phyloP scores from a whole-genome alignment of 495 filamentous ascomycete species.

The Podospora sp. region DNA sequence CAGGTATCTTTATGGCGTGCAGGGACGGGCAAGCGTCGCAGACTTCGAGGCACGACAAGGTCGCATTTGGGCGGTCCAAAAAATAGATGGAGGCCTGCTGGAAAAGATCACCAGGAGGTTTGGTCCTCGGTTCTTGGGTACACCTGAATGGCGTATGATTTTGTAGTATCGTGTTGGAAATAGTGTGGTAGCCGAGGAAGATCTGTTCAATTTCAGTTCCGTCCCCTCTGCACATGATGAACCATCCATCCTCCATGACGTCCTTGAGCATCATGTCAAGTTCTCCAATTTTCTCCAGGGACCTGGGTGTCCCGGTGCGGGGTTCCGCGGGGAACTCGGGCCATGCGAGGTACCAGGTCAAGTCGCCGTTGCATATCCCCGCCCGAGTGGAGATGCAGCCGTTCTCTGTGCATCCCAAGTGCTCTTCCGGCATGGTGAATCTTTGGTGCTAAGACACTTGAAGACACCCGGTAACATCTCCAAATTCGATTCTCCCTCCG shows the following conservation, averaged over 20 bases:
- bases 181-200: background rate
- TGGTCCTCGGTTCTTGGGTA: background rate
- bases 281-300: background rate
- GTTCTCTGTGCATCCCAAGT: no score
- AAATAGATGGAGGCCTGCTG: background rate
- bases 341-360: background rate
- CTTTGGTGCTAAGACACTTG: background rate
- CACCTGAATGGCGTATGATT: no score
- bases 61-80: background rate
- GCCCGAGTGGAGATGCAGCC: background rate
- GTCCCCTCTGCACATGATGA: background rate
- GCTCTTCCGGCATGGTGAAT: no score
- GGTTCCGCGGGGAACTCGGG: background rate
- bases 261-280: background rate
- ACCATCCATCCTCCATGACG: background rate
- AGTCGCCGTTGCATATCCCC: background rate
- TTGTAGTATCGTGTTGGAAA: background rate
- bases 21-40: background rate
- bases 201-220: background rate
- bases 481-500: background rate
- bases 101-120: background rate
- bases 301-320: background rate
- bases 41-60: background rate
- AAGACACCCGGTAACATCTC: background rate
- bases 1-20: background rate